A percentile compares a stretch with the other conserved stretches of the same genome.
Evolutionary conservation across 2,329 filamentous ascomycete genomes (phyloP).

Genomic region (Pseudocercospora fijiensis): DNA sequence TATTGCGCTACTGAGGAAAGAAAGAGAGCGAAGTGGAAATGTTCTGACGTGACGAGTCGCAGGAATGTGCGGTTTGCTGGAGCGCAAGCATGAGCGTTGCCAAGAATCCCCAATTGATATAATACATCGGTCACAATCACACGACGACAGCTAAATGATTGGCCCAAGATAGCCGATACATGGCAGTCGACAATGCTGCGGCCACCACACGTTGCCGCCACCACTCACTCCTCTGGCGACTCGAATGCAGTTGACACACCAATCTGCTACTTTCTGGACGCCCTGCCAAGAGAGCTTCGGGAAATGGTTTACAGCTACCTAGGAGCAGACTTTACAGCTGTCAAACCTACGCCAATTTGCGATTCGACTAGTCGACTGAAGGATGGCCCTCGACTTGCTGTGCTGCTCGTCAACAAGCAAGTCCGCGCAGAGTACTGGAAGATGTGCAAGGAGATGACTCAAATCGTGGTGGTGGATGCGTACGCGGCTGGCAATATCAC

Average conservation of each 20-base stretch:
- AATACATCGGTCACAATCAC: not conserved
- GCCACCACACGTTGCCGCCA: not conserved
- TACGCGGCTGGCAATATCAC: too few relatives aligned
- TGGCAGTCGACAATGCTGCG: not conserved
- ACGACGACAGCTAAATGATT: not conserved
- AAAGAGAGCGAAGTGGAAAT: not conserved
- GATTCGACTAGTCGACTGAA: not conserved
- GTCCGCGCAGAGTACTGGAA: not conserved
- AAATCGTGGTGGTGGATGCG: not conserved
- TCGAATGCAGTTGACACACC: not conserved
- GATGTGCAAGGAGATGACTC: not conserved
- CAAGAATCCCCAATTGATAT: not conserved
- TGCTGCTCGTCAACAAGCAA: not conserved
- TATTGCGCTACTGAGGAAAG: not conserved
- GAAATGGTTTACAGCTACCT: not conserved
- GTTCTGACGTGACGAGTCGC: not conserved
- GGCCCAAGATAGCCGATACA: not conserved
- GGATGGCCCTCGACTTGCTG: not conserved
- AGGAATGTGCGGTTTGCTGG: not conserved
- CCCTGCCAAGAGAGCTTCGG: not conserved
- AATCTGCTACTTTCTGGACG: not conserved
- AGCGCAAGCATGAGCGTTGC: not conserved
- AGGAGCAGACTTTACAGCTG: not conserved
- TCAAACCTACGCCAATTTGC: not conserved
- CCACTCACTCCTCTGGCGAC: not conserved